Evolutionary conservation across 768 basidiomycete species (phyloP), one percentile per base, ranked within the genome.

Genomic region (Trametes elegans): DNA sequence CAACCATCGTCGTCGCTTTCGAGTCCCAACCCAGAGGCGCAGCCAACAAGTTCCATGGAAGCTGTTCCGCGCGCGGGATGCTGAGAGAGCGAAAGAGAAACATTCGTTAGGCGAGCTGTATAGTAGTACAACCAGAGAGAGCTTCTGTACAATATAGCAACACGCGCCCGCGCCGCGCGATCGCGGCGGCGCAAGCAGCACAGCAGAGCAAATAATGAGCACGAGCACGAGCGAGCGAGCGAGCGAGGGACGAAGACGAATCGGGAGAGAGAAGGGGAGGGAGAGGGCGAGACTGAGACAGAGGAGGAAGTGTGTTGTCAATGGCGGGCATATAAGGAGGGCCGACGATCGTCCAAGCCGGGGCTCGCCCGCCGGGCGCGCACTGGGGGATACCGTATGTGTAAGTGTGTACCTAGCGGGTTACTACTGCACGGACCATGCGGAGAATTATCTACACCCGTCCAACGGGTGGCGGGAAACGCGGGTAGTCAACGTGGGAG

Each of bases 121-220:
- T 53, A 44, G 51, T 53, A 53, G 51, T 53, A 53, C 51, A 53
- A 53, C 51, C 42, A 44, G 40, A 19, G 44, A 36, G 21, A n/a
- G 16, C n/a, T 53, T 53, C 42, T 53, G 51, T 53, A 53, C 51
- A 53, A 53, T 53, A 53, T 44, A 34, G 21, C 31, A 44, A 29
- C 29, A 8, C 18, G 27, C 16, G 24, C 27, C 16, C 24, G 21
- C 34, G 23, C 47, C 35, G 47, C 14, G 14, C 47, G 34, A 35
- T n/a, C 13, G n/a, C 34, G n/a, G 34, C 34, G n/a, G 34, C n/a
- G n/a, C n/a, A n/a, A n/a, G n/a, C n/a, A n/a, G n/a, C n/a, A n/a
- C n/a, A n/a, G n/a, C n/a, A n/a, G n/a, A n/a, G n/a, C n/a, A n/a
- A n/a, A n/a, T n/a, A n/a, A n/a, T n/a, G n/a, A n/a, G n/a, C n/a